A percentile compares a stretch with the other conserved stretches of the same genome.
These are phyloP conservation scores for Paramecium sonneborni DNA, from an alignment of 73 alveolate genomes.

Conservation along the genomic window DNA sequence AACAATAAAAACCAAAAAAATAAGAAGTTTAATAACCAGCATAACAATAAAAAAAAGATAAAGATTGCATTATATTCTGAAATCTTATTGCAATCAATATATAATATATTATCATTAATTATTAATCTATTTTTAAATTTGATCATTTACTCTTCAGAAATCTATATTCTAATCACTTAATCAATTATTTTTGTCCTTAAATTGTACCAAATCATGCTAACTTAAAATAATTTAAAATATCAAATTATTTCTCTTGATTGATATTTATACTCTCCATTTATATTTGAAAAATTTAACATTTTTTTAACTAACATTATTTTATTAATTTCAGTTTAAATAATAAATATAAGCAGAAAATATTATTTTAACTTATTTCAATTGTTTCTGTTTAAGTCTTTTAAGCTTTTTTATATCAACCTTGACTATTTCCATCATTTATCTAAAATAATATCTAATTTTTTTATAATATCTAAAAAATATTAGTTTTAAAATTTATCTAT, in stretches of 20 bases:
- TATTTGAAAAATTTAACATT: too few relatives aligned
- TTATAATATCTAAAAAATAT: too few relatives aligned
- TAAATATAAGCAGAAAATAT: background rate
- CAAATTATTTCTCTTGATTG: background rate
- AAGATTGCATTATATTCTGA: slow-evolving; percentile 1
- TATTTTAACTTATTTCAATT: background rate
- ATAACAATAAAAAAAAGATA: background rate
- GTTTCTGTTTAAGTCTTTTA: background rate
- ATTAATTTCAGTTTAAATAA: background rate
- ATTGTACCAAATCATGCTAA: background rate
- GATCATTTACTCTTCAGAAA: background rate
- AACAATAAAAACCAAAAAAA: slow-evolving; percentile 12
- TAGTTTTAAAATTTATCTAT: too few relatives aligned
- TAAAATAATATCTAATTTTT: too few relatives aligned
- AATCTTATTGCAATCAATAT: background rate
- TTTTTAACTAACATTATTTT: too few relatives aligned
- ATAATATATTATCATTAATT: background rate
- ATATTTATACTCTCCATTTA: background rate
- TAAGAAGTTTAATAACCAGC: background rate
- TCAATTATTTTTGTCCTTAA: background rate
- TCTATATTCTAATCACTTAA: background rate
- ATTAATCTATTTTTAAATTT: background rate
- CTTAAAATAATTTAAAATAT: background rate
- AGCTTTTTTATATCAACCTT: too few relatives aligned
- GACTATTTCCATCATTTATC: too few relatives aligned